Evolutionary conservation across 768 basidiomycete species (phyloP), one percentile per base, ranked within the genome.

Genomic region (Collybia nuda): DNA sequence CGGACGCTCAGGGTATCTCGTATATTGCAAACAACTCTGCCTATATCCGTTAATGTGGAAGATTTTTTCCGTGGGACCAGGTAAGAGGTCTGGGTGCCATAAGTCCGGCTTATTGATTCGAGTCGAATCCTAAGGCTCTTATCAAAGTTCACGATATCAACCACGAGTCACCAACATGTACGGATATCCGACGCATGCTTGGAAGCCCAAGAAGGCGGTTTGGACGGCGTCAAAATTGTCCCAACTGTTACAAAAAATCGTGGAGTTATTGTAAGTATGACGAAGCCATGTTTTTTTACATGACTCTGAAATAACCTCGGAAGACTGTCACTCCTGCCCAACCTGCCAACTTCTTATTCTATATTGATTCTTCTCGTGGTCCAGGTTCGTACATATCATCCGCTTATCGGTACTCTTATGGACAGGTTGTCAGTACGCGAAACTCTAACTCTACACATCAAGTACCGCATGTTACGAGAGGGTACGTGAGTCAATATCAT

Each of bases 1-100:
- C 79, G 93, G 32, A 78, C 66, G 5, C 65, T 91, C 22, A 73
- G 71, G 35, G 72, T 81, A 24, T 75, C 79, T 11, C 77, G 80
- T 50, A 66, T 76, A 2, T 73, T 95, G 3, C 74, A 79, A 12
- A 84, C 87, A 6, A 78, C 87, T 0, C 74, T 98, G 3, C 95
- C 96, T 0, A 75, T 99, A 39, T 82, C 88, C 2, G 90, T 98
- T 51, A 97, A 95, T 51, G 96, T 98, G 0, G 90, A 98, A 67
- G 97, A 99, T 64, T 95, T 93, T 67, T 98, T 98, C 75, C 84
- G 96, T 18, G 87, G 88, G 22, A 75, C 82, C 49, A 85, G 84
- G 96, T 93, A 43, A n/a, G 23, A 36, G 17, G 29, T 14, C 24
- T 11, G 11, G 8, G 8, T 32, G 15, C 21, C 1, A 18, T 7